Conservation (phyloP, 257 asterid species). For the Lavandula angustifolia region DNA sequence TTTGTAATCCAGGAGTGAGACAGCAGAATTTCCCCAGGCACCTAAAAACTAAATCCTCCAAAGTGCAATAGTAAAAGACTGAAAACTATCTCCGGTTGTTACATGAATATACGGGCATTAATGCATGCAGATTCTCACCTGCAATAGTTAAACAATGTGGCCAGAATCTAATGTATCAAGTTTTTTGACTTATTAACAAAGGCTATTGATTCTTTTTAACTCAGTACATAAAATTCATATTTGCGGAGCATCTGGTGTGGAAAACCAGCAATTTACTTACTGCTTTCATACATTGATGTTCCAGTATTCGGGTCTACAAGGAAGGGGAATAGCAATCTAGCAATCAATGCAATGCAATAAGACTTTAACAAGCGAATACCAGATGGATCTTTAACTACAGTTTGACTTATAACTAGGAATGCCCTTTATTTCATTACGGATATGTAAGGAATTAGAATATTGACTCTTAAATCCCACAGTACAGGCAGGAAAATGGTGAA, state of each 20-base stretch:
- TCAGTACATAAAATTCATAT: not conserved
- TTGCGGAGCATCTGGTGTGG: not conserved
- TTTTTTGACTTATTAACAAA: conserved; percentile 13
- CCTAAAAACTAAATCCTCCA: conserved; percentile 10
- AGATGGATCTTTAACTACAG: not conserved
- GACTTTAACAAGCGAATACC: not conserved
- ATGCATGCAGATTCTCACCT: not conserved
- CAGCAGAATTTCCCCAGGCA: not conserved
- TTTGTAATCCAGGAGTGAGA: not conserved
- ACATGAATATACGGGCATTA: not conserved
- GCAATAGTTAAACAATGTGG: not conserved
- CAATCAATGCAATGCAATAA: not conserved
- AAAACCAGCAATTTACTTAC: conserved; percentile 39
- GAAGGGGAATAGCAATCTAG: conserved; percentile 54
- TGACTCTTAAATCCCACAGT: not conserved
- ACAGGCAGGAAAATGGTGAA: not conserved
- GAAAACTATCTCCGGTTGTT: not conserved
- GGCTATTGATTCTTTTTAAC: not conserved
- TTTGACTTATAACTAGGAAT: not conserved
- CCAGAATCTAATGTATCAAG: not conserved
- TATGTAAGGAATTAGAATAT: not conserved
- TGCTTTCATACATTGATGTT: conserved; percentile 70
- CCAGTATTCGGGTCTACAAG: conserved; percentile 74
- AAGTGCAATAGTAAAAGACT: not conserved
- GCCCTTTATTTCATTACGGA: not conserved